Conservation (phyloP, 1,284 basidiomycete species). For the Leccinum huronense region DNA sequence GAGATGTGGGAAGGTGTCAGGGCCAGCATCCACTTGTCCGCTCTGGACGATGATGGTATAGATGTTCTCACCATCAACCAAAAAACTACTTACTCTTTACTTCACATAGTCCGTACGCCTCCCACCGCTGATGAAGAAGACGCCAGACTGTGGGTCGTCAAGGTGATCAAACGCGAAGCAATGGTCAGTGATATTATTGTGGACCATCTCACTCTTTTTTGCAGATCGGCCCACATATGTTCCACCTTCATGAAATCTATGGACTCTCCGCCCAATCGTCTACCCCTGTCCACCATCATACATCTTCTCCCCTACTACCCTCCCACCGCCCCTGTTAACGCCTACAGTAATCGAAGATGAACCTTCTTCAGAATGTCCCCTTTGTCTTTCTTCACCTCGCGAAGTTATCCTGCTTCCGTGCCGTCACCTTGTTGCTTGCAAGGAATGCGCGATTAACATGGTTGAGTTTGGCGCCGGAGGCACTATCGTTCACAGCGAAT, state of each 20-base stretch:
- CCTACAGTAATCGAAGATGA: slow-evolving; percentile 54
- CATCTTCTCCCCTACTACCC: slow-evolving; percentile 53
- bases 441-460: slow-evolving; percentile 91
- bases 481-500: slow-evolving; percentile 63
- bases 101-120: slow-evolving; percentile 70
- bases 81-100: slow-evolving; percentile 68
- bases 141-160: slow-evolving; percentile 75
- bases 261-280: slow-evolving; percentile 70
- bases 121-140: slow-evolving; percentile 45
- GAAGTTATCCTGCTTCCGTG: slow-evolving; percentile 90
- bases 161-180: slow-evolving; percentile 86
- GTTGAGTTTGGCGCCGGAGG: slow-evolving; percentile 92
- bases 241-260: slow-evolving; percentile 91
- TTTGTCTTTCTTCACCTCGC: slow-evolving; percentile 81
- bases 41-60: slow-evolving; percentile 69
- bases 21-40: slow-evolving; percentile 72
- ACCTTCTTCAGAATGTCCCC: slow-evolving; percentile 80
- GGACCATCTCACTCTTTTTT: slow-evolving; percentile 3
- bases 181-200: slow-evolving; percentile 45
- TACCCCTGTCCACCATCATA: slow-evolving; percentile 39
- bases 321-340: slow-evolving; percentile 28
- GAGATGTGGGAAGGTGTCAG: slow-evolving; percentile 66
- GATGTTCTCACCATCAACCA: slow-evolving; percentile 72
- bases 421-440: slow-evolving; percentile 87
- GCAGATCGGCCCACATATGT: slow-evolving; percentile 84